These are phyloP conservation scores for Penicillium arizonense DNA, from an alignment of 495 filamentous ascomycete genomes.

Conservation along the genomic window DNA sequence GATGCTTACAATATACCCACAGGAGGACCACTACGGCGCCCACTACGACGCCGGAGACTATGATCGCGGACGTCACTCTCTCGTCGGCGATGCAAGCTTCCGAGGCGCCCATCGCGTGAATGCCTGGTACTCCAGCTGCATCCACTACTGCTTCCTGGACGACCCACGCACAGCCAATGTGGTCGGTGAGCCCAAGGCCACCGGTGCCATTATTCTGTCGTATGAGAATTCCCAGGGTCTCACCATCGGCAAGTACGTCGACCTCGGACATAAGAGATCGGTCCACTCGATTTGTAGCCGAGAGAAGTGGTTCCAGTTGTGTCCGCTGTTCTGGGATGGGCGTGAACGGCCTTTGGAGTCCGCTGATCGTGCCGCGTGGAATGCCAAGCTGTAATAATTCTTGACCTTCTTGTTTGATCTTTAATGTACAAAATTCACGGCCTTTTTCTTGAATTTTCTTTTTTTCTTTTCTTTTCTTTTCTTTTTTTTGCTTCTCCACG, in stretches of 20 bases:
- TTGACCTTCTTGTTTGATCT: background rate
- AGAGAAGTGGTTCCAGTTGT: conserved; percentile 68
- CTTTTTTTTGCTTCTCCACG: background rate
- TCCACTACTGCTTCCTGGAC: conserved; percentile 70
- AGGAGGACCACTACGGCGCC: conserved; percentile 67
- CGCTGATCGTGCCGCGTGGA: conserved; percentile 48
- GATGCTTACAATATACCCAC: conserved; percentile 7
- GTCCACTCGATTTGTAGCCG: conserved; percentile 59
- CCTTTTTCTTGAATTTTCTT: background rate
- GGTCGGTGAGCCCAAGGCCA: conserved; percentile 66
- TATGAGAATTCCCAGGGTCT: conserved; percentile 68
- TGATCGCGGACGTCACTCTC: conserved; percentile 66
- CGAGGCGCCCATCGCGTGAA: conserved; percentile 64
- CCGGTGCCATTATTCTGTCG: conserved; percentile 56
- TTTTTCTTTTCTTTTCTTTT: too few relatives aligned
- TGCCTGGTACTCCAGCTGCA: conserved; percentile 66
- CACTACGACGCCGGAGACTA: conserved; percentile 63
- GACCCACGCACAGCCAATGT: conserved; percentile 61
- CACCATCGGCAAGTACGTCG: conserved; percentile 62
- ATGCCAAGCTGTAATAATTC: conserved; percentile 40
- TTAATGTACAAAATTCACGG: conserved; percentile 1
- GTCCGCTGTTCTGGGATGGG: conserved; percentile 53
- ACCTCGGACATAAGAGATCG: conserved; percentile 64
- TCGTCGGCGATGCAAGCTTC: conserved; percentile 62
- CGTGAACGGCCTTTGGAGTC: conserved; percentile 43